Percentiles rank a stretch among this genome's conserved stretches.
phyloP scores from a whole-genome alignment of 345 rosid species.

The Salix arbutifolia region DNA sequence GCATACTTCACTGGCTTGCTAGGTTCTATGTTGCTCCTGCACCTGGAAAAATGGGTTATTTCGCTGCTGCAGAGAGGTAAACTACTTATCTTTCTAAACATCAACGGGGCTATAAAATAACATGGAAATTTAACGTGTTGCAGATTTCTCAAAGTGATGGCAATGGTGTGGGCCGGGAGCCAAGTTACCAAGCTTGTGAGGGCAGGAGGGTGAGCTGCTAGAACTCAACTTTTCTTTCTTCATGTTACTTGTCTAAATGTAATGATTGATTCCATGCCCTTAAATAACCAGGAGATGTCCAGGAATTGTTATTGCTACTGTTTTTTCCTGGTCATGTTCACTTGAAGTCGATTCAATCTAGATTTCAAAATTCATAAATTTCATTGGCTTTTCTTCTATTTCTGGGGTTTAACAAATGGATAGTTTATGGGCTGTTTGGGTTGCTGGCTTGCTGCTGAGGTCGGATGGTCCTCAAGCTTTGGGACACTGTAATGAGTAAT shows the following conservation, averaged over 20 bases:
- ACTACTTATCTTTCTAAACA: conserved; percentile 7
- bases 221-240: background rate
- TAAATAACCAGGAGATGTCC: background rate
- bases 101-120: conserved; percentile 10
- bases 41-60: conserved; percentile 76
- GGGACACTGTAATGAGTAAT: background rate
- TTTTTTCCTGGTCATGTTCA: background rate
- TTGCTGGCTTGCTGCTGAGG: background rate
- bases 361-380: background rate
- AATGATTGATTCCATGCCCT: background rate
- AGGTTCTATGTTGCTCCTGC: conserved; percentile 90
- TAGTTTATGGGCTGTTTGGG: background rate
- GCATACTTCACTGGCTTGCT: conserved; percentile 10
- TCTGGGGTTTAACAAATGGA: background rate
- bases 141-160: conserved; percentile 88
- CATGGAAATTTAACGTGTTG: conserved; percentile 21
- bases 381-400: background rate
- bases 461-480: background rate
- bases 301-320: background rate
- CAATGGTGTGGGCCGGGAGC: conserved; percentile 99
- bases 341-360: background rate
- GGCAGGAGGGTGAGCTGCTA: conserved; percentile 77
- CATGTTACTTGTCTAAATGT: background rate
- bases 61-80: conserved; percentile 76
- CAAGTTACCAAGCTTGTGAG: conserved; percentile 82